Evolutionary conservation across 108 stramenopile species (phyloP), one percentile per base, ranked within the genome.

Genomic region (Cyclotella atomus): DNA sequence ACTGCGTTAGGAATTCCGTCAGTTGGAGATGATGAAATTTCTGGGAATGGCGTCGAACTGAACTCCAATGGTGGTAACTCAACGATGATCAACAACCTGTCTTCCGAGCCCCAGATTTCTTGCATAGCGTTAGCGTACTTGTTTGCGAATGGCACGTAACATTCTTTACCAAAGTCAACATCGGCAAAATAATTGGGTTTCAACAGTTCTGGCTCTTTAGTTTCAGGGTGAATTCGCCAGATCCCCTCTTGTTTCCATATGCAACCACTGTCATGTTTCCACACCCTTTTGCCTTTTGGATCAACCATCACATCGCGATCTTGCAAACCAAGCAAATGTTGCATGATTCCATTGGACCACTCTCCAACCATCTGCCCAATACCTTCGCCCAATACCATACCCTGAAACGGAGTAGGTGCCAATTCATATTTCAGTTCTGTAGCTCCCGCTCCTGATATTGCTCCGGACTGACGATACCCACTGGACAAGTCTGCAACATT

Each of bases 311-410:
- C 65, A 44, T 52, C 57, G 21, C 41, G 64, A 74, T 66, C 65
- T 12, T 41, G 64, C 44, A 17, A 66, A 1, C 64, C 64, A 16
- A 74, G 32, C 0, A 74, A 10, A 59, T 74, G 64, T 47, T 74
- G 73, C 73, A 74, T 65, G 10, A 74, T 29, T 2, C 73, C 73
- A 65, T 74, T 74, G 25, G 73, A 74, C 54, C 44, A 74, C n/a
- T 74, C 73, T 2, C 64, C 64, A 0, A 74, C 55, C 17, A 23
- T 30, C 63, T 66, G 73, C 0, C 29, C 19, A 41, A 56, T 17
- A 30, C 73, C 73, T 24, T 65, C 65, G 21, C 73, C 73, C 36
- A 74, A 61, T 33, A 53, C 64, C 73, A 74, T 74, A 1, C 73
- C 73, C 55, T 74, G 73, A 44, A 74, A 65, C 1, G 73, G 73